Conservation (phyloP, 768 basidiomycete genomes). For the Amanita muscaria region DNA sequence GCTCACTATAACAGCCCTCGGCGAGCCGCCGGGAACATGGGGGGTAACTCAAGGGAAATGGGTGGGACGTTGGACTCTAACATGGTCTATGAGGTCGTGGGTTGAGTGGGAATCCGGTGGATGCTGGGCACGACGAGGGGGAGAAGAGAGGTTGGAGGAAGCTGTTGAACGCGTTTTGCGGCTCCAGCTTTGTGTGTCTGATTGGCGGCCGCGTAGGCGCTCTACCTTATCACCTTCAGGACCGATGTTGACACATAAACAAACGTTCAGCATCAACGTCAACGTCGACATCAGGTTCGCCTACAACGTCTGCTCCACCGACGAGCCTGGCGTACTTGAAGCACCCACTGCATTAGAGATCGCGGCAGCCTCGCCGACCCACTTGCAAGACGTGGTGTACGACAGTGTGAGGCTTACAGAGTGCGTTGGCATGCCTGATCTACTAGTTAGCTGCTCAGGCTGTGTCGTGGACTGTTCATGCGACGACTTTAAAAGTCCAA, state of each 20-base stretch:
- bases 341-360: constrained; percentile 16
- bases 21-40: neutral
- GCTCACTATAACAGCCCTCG: constrained; percentile 26
- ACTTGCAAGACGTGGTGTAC: constrained; percentile 46
- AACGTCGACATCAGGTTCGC: constrained; percentile 24
- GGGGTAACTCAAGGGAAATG: constrained; percentile 21
- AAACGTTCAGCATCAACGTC: constrained; percentile 16
- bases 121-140: constrained; percentile 11
- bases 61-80: constrained; percentile 57
- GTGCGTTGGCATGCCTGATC: constrained; percentile 43
- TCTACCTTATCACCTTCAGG: constrained; percentile 64
- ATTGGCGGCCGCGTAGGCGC: constrained; percentile 64
- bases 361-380: constrained; percentile 40
- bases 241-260: constrained; percentile 16
- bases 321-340: neutral
- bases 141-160: constrained; percentile 9
- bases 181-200: too few relatives aligned
- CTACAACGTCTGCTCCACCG: constrained; percentile 17
- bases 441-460: constrained; percentile 31
- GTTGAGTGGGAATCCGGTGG: constrained; percentile 27
- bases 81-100: constrained; percentile 53
- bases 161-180: constrained; percentile 49
- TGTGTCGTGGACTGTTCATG: constrained; percentile 12
- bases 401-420: constrained; percentile 64
- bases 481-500: constrained; percentile 18